Evolutionary conservation across 345 rosid genomes (phyloP), one percentile per base, ranked within the genome.

Genomic region (Salix koriyanagi): DNA sequence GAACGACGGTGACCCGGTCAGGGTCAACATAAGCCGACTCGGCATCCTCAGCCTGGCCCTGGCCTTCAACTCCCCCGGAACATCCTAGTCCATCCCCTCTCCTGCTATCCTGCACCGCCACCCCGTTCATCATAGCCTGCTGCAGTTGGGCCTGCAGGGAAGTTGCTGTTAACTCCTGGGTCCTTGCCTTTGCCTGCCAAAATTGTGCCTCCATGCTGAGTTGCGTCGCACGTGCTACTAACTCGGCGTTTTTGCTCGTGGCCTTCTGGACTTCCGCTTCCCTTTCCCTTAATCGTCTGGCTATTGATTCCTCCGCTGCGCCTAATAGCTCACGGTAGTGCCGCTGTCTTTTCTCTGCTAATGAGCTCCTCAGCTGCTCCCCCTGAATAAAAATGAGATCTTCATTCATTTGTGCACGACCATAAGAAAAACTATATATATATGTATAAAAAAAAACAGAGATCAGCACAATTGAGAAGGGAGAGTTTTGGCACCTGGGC

Each of bases 21-120:
- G 97, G 97, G 83, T 93, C 97, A 6, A 89, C 85, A 76, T 90
- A 90, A 1, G 90, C 94, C 4, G 99, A 95, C 79, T 91, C 99
- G 6, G 98, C 98, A 77, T 95, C 98, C 79, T 90, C 97, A 68
- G 87, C 92, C 46, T 86, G 84, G 46, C 86, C 89, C 46, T 86
- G 84, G 52, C 80, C 84, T 25, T 79, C 81, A 21, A 70, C 81
- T 25, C 86, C 88, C 15, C 79, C 88, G 0, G 79, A 84, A 11
- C 86, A 50, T 30, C 76, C 75, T 58, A 34, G 68, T 58, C 75
- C 80, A 0, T 81, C 88, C 46, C 80, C 88, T 77, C 86, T 79
- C 80, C 85, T 77, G 79, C 80, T 83, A 72, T 86, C 88, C 12
- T 82, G 90, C 76, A 73, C 81, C 70, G 26, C n/a, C 19, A 65